Percentiles rank a stretch among this genome's conserved stretches.
Evolutionary conservation across 129 eudicot species (phyloP).

Genomic region (sunflower (Helianthus annuus)): HanXRQr2.0-SUNRISE NC_035443.2:158986997-158987496

Average conservation of each 20-base stretch:
- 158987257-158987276: neutral
- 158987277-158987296: neutral
- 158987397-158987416: conserved; percentile 36
- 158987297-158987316: conserved; percentile 32
- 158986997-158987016: conserved; percentile 30
- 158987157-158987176: conserved; percentile 38
- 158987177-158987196: conserved; percentile 33
- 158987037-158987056: conserved; percentile 26
- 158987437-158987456: conserved; percentile 36
- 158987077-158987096: conserved; percentile 28
- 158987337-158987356: conserved; percentile 17
- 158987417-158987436: conserved; percentile 36
- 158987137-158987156: conserved; percentile 5
- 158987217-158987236: conserved; percentile 20
- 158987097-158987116: conserved; percentile 31
- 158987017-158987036: conserved; percentile 19
- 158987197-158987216: conserved; percentile 29
- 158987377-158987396: conserved; percentile 6
- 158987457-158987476: conserved; percentile 33
- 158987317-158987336: conserved; percentile 22
- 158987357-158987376: conserved; percentile 2
- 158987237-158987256: conserved; percentile 20
- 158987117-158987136: conserved; percentile 13
- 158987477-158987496: conserved; percentile 44
- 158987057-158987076: conserved; percentile 32